Base-by-base conservation (phyloP, 1,284 basidiomycete species). In the Apiotrichum gamsii region DNA sequence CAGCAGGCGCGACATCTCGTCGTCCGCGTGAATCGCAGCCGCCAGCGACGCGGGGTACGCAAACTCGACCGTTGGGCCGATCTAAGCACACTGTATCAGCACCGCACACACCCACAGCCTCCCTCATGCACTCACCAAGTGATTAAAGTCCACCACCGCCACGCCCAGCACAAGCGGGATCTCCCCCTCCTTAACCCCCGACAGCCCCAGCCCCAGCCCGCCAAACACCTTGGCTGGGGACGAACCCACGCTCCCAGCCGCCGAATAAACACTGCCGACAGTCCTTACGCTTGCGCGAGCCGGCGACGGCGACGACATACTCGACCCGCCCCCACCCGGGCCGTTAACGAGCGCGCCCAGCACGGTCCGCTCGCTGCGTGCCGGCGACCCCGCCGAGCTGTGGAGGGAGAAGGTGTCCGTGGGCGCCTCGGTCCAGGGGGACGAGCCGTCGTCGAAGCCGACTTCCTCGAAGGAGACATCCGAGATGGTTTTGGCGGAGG, bases 11-110 rank as follows among this genome's bases (percentile, higher is more conserved):
- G 78, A 75, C 38, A 94, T 77, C 60, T 87, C 86, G 53, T 88
- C 84, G 62, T 94, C 83, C 28, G 86, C 80, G 52, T 84, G 82
- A 34, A 93, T 77, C 2, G 79, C 78, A 4, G 83, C 82, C 56
- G 64, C 61, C 4, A 74, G 77, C 73, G 45, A 78, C 75, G 67
- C 56, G 5, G 77, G 77, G 56, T 75, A 73, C 6, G 72, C 66
- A 47, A 85, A 95, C 69, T 96, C 90, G 52, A 95, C 86, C 42
- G 82, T 84, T 10, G 91, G 91, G 1, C 91, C 91, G 45, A 94
- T 84, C 87, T 90, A 58, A 33, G 8, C 37, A 32, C 23, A 51
- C 28, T 60, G 50, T 52, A 37, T 46, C 11, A 39, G 49, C 45
- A 40, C 52, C 8, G 8, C n/a, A 9, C 3, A 20, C 30, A 18